Percentiles rank a stretch among this genome's conserved stretches.
These are phyloP conservation scores for Hypomyces perniciosus DNA, from an alignment of 2,329 filamentous ascomycete species.

Conservation along the genomic window DNA sequence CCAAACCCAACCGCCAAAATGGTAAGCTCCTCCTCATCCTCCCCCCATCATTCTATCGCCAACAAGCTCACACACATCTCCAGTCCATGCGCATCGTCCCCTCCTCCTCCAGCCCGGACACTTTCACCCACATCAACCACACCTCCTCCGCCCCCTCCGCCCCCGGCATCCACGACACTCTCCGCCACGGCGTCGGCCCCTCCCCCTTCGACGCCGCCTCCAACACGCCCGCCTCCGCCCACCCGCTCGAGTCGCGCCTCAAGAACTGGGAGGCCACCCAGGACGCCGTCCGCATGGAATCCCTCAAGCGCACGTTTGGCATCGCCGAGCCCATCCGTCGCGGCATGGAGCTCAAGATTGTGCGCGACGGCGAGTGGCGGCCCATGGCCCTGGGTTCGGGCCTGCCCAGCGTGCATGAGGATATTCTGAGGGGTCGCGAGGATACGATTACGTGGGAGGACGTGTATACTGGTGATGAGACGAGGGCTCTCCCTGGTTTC, in stretches of 20 bases:
- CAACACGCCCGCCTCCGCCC: constrained; percentile 51
- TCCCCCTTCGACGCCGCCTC: constrained; percentile 43
- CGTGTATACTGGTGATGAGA: constrained; percentile 76
- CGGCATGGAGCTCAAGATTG: constrained; percentile 92
- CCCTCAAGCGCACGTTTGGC: constrained; percentile 79
- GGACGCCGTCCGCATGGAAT: constrained; percentile 80
- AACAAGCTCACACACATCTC: constrained; percentile 15
- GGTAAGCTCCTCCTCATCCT: constrained; percentile 33
- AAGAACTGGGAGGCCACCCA: constrained; percentile 87
- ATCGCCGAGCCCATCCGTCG: constrained; percentile 88
- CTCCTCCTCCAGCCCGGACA: constrained; percentile 56
- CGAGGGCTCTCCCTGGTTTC: constrained; percentile 63
- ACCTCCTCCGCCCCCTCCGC: constrained; percentile 77
- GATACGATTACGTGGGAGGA: constrained; percentile 85
- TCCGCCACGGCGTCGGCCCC: constrained; percentile 76
- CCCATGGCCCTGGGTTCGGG: constrained; percentile 60
- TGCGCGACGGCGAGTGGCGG: constrained; percentile 71
- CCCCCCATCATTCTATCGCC: constrained; percentile 1
- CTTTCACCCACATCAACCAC: constrained; percentile 55
- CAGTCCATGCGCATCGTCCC: constrained; percentile 90
- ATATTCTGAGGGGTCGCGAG: constrained; percentile 79
- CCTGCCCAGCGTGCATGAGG: constrained; percentile 70
- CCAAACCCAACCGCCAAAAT: constrained; percentile 33
- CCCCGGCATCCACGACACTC: constrained; percentile 86
- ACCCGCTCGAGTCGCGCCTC: constrained; percentile 89